Evolutionary conservation across 78 protist genomes (phyloP).

Genomic region (Pirum gemmata): DNA sequence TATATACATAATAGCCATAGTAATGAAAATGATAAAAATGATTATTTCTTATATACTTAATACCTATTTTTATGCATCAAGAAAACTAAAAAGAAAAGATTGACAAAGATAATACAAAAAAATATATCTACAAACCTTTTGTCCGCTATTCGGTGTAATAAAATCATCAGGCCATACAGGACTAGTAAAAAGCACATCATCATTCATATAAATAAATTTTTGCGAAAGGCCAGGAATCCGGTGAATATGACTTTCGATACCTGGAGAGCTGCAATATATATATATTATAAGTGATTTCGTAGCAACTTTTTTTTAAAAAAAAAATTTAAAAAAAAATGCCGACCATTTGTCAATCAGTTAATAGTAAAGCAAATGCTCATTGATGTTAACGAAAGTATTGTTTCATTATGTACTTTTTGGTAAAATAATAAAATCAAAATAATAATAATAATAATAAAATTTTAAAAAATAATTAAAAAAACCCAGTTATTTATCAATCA

Average conservation of each 20-base stretch:
- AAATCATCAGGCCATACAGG: conserved; percentile 83
- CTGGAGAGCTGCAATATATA: conserved; percentile 65
- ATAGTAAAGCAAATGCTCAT: not conserved
- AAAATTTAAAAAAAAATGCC: no score
- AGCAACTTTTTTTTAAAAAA: not conserved
- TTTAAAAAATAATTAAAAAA: no score
- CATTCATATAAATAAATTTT: conserved; percentile 86
- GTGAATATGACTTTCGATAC: conserved; percentile 88
- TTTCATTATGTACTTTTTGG: not conserved
- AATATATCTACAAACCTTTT: no score
- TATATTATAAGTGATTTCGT: not conserved
- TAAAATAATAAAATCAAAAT: not conserved
- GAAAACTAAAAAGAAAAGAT: not conserved
- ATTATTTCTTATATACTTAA: no score
- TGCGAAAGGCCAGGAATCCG: conserved; percentile 84
- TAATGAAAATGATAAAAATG: no score
- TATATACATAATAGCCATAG: no score
- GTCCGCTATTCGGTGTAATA: conserved; percentile 59
- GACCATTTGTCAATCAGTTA: no score
- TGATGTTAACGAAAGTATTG: not conserved
- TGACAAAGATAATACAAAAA: no score
- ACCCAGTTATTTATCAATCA: no score
- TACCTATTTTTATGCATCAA: no score
- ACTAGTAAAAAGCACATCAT: conserved; percentile 84
- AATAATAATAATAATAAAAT: not conserved